phyloP scores from a whole-genome alignment of 2,329 filamentous ascomycete species.

The Fusarium metavorans region DNA sequence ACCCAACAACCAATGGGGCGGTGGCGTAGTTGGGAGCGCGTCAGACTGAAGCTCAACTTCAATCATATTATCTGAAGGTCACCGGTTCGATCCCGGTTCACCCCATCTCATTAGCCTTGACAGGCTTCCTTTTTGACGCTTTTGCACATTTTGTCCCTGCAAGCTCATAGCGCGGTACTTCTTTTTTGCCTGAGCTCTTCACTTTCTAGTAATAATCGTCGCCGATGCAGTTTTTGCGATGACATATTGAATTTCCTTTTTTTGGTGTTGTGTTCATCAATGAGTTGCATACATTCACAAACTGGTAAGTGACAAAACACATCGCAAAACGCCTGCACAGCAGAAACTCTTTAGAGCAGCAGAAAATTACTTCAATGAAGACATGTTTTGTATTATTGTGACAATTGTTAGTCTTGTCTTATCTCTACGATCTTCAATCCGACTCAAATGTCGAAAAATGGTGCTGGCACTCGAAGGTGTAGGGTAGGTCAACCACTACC shows the following conservation, averaged over 20 bases:
- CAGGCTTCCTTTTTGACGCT: not conserved
- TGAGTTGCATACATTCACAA: rapidly evolving
- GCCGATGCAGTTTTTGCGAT: not conserved
- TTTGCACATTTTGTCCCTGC: not conserved
- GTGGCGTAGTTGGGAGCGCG: constrained; percentile 2
- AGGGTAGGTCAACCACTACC: not conserved
- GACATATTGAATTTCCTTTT: not conserved
- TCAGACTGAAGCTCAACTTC: constrained; percentile 3
- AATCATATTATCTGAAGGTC: not conserved
- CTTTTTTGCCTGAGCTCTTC: not conserved
- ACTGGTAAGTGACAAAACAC: not conserved
- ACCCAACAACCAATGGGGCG: not conserved
- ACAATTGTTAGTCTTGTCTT: no score
- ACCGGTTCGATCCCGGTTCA: constrained; percentile 2
- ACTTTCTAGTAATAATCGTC: not conserved
- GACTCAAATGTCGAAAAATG: no score
- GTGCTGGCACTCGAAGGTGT: not conserved
- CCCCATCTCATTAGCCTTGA: not conserved
- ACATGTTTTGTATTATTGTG: rapidly evolving
- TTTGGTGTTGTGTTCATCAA: rapidly evolving
- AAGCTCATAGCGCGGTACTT: not conserved
- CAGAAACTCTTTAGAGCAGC: not conserved
- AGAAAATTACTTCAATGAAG: rapidly evolving
- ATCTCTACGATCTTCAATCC: no score
- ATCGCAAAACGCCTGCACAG: not conserved